These are phyloP conservation scores for Ambrosia hybrid DNA, from an alignment of 140 eudicot genomes.

Conservation along the genomic window DNA sequence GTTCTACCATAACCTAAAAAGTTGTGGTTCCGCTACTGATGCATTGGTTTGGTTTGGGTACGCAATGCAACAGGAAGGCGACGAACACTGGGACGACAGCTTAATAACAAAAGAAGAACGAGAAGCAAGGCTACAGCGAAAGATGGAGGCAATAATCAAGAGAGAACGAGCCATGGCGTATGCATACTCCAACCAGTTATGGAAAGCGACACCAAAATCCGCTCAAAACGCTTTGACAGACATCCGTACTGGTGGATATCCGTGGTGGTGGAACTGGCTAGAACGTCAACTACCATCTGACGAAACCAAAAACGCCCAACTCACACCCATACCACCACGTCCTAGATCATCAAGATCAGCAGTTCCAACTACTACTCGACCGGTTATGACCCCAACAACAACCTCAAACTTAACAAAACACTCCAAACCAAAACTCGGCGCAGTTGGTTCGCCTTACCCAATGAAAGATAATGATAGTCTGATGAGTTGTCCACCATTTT, in stretches of 20 bases:
- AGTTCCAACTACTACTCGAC: conserved; percentile 40
- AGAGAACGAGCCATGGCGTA: conserved; percentile 99
- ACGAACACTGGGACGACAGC: conserved; percentile 91
- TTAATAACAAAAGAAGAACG: conserved; percentile 78
- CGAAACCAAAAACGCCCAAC: conserved; percentile 38
- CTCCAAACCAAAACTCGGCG: conserved; percentile 39
- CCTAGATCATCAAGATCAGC: conserved; percentile 76
- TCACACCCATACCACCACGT: conserved; percentile 56
- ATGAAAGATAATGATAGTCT: conserved; percentile 87
- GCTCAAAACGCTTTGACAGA: conserved; percentile 49
- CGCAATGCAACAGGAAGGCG: conserved; percentile 50
- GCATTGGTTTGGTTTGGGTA: not conserved
- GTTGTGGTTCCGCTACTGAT: not conserved
- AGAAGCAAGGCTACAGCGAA: conserved; percentile 63
- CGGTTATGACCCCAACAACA: conserved; percentile 51
- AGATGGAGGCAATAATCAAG: conserved; percentile 79
- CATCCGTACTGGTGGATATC: conserved; percentile 59
- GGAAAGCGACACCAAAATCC: conserved; percentile 67
- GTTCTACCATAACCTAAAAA: not conserved
- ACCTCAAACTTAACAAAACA: conserved; percentile 39
- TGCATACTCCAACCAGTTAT: conserved; percentile 92
- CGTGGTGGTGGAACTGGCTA: conserved; percentile 99
- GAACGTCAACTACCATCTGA: conserved; percentile 69
- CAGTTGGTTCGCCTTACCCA: conserved; percentile 44
- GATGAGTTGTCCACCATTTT: conserved; percentile 91